These are phyloP conservation scores for Areca catechu DNA, from an alignment of 176 grass and related monocot genomes.

Conservation along the genomic window DNA sequence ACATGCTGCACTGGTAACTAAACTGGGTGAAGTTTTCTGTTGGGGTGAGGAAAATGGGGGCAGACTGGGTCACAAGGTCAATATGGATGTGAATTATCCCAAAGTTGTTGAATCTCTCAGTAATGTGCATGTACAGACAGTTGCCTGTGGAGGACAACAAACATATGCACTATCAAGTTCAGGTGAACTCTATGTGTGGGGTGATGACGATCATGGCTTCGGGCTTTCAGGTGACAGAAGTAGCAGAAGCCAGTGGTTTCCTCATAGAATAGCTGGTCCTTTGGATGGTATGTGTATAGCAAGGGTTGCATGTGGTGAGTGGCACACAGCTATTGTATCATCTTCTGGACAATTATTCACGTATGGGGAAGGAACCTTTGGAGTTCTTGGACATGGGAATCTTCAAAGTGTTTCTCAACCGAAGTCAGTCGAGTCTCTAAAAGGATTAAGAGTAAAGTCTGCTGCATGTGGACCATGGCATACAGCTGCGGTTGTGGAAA, in stretches of 20 bases:
- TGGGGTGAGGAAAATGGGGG: conserved; percentile 73
- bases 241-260: conserved; percentile 59
- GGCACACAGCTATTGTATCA: conserved; percentile 84
- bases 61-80: conserved; percentile 63
- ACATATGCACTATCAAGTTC: conserved; percentile 67
- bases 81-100: conserved; percentile 31
- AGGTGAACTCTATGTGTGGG: conserved; percentile 81
- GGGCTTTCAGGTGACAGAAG: conserved; percentile 29
- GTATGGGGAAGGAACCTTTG: conserved; percentile 90
- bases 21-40: conserved; percentile 84
- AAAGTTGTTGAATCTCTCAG: conserved; percentile 41
- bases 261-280: conserved; percentile 42
- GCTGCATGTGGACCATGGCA: conserved; percentile 91
- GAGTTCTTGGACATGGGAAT: conserved; percentile 86
- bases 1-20: conserved; percentile 80
- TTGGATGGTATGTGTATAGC: conserved; percentile 57
- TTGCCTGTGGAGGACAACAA: conserved; percentile 71
- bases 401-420: conserved; percentile 48
- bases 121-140: conserved; percentile 53
- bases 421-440: conserved; percentile 73
- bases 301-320: conserved; percentile 76
- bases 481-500: conserved; percentile 78
- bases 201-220: conserved; percentile 36
- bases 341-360: conserved; percentile 74
- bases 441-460: conserved; percentile 63